A percentile compares a stretch with the other conserved stretches of the same genome.
Conservation (phyloP, 768 basidiomycete species). For the Russula brevipes region DNA sequence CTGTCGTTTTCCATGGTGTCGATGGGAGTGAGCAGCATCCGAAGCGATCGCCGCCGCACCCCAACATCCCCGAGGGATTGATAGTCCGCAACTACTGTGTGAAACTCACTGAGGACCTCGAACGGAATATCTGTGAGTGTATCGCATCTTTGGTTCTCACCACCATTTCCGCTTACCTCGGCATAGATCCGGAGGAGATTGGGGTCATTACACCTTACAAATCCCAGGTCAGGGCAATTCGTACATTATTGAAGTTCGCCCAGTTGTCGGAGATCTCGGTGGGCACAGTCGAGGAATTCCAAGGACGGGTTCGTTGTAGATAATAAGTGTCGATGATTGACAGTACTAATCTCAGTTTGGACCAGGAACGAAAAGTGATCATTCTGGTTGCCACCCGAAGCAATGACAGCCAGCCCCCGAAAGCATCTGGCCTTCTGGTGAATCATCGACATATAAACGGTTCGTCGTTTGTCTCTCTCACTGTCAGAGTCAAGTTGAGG, state of each 20-base stretch:
- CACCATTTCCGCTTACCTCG: background rate
- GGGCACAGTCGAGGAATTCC: conserved; percentile 39
- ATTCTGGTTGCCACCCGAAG: conserved; percentile 36
- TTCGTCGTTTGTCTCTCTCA: conserved; percentile 10
- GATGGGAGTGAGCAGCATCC: conserved; percentile 34
- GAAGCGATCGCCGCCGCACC: conserved; percentile 36
- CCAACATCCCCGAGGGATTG: conserved; percentile 37
- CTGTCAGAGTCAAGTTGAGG: background rate
- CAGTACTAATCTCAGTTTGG: background rate
- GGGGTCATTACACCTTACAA: conserved; percentile 39
- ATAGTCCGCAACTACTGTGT: conserved; percentile 34
- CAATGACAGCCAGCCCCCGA: conserved; percentile 27
- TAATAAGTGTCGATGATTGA: background rate
- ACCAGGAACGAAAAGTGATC: conserved; percentile 36
- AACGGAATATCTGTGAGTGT: conserved; percentile 33
- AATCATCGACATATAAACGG: conserved; percentile 38
- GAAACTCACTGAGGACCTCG: conserved; percentile 28
- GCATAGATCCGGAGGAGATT: conserved; percentile 31
- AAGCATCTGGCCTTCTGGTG: conserved; percentile 36
- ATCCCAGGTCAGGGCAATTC: conserved; percentile 36
- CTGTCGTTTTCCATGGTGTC: conserved; percentile 35
- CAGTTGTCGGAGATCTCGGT: conserved; percentile 30
- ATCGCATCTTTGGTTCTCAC: background rate
- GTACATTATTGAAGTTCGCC: conserved; percentile 25
- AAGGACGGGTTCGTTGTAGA: conserved; percentile 35